Base-by-base conservation (phyloP, 768 basidiomycete genomes). In the Scleroderma bovista region DNA sequence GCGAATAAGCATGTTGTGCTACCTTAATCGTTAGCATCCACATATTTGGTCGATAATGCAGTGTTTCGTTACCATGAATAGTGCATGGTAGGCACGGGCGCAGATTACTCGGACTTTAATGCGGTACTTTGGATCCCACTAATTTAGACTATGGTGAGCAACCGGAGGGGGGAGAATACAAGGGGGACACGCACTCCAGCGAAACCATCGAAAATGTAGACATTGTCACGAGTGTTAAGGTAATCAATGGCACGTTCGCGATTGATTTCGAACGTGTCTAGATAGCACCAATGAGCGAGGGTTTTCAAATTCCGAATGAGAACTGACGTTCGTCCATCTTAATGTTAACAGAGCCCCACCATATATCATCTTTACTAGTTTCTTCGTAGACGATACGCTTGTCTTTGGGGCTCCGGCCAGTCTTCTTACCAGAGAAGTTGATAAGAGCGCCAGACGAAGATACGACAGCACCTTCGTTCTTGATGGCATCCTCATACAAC, bases 391-490 rank as follows among this genome's bases (percentile, higher is more conserved):
- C 96, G 64, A 99, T 97, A 54, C 96, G 93, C 81, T 98, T 99
- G 81, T 99, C 96, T 69, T 98, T 99, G 45, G 96, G 96, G 59
- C 84, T 87, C 44, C 96, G 81, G 48, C 96, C 96, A 2, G 96
- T 98, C 79, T 99, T 99, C 79, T 97, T 98, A 26, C 96, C 96
- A 9, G 93, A 96, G 63, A 98, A 99, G 80, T 99, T 99, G 83
- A 99, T 99, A 60, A 99, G 76, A 20, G 96, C 93, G 45, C 96
- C 96, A 6, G 85, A 89, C 32, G 88, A 84, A 48, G 96, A 94
- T 72, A 99, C 88, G 75, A 99, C 90, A 60, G 96, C 96, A 50
- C 95, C 95, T 67, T 99, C 96, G 71, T 97, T 95, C 59, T 92
- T 86, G 74, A 98, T 86, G 60, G 96, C 96, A 60, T 99, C 96